phyloP scores from a whole-genome alignment of 768 basidiomycete species.

The Phanerochaete carnosa region DNA sequence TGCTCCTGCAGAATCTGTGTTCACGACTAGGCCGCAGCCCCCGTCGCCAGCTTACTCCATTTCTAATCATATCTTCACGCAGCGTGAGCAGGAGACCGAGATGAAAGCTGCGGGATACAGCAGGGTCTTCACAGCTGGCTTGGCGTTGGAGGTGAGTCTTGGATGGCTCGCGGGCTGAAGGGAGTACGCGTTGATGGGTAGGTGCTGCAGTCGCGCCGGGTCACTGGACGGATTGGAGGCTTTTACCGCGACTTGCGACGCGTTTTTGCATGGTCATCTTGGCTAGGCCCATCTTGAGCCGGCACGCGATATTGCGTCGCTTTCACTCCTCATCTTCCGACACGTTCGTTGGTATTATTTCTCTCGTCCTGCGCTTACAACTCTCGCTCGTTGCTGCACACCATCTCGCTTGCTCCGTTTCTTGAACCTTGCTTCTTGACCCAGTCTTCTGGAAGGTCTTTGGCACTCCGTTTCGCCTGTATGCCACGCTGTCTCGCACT shows the following conservation, averaged over 20 bases:
- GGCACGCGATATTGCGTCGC: no score
- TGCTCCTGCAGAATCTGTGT: not conserved
- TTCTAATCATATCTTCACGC: not conserved
- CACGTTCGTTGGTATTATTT: no score
- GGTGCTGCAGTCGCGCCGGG: constrained; percentile 3
- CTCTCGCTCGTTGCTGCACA: no score
- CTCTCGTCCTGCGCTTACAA: no score
- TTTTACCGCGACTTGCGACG: not conserved
- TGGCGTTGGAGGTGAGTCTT: constrained; percentile 6
- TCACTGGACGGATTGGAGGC: constrained; percentile 4
- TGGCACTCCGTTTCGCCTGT: no score
- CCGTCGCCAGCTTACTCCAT: constrained; percentile 1
- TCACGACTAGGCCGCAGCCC: not conserved
- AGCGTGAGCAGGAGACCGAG: not conserved
- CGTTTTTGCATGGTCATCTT: no score
- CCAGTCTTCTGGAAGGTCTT: no score
- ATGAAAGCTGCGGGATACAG: constrained; percentile 7
- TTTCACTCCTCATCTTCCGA: no score
- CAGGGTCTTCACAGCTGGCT: constrained; percentile 5
- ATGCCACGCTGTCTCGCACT: no score
- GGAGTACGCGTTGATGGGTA: not conserved
- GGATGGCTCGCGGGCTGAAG: not conserved
- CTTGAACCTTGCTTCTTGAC: no score
- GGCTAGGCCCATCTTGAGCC: no score
- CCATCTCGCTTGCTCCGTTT: no score